phyloP scores from a whole-genome alignment of 495 filamentous ascomycete genomes.

The Cercophora samala region DNA sequence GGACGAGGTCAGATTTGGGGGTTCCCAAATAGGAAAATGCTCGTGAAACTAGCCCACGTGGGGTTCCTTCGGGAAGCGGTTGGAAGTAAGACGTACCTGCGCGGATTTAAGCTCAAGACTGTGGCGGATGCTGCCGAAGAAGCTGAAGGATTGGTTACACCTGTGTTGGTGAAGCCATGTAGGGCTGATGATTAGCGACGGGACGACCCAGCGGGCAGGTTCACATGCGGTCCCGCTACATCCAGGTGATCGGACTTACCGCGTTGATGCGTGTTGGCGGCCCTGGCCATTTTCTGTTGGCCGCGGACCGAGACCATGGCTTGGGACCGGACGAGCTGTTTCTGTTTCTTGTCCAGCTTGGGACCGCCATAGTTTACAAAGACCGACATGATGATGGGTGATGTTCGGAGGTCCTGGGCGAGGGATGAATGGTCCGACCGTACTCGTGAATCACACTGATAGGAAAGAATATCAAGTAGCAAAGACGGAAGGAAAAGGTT shows the following conservation, averaged over 20 bases:
- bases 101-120: conserved; percentile 1
- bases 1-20: background rate
- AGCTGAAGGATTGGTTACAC: background rate
- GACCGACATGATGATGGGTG: conserved; percentile 12
- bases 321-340: conserved; percentile 14
- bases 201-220: background rate
- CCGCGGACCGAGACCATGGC: conserved; percentile 15
- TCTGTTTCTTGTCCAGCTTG: conserved; percentile 15
- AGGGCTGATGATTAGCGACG: background rate
- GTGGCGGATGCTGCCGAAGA: background rate
- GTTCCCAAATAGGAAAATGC: conserved; percentile 2
- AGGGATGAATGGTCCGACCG: background rate
- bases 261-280: background rate
- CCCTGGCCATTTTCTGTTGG: conserved; percentile 1
- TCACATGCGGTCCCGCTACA: background rate
- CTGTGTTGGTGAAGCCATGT: background rate
- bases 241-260: background rate
- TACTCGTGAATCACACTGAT: background rate
- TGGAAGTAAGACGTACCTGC: background rate
- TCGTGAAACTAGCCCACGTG: background rate
- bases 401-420: too few species aligned
- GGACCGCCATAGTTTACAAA: conserved; percentile 19
- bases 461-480: background rate
- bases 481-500: background rate
- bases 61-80: too few species aligned